These are phyloP conservation scores for Solanum hybrid DNA, from an alignment of 305 asterid species.

Conservation along the genomic window DNA sequence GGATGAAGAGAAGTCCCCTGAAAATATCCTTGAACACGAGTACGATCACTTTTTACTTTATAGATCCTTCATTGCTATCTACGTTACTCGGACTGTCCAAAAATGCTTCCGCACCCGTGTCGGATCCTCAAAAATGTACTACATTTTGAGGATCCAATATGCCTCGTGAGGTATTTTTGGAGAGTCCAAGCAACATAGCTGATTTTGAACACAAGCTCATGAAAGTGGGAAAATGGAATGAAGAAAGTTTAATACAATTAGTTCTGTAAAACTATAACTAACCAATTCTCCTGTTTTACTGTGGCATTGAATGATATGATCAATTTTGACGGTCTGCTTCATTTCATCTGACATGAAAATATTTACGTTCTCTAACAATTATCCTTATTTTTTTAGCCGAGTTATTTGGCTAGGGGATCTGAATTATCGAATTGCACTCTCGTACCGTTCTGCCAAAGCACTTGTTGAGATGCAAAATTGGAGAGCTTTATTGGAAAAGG, in stretches of 20 bases:
- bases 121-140: neutral
- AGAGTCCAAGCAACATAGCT: neutral
- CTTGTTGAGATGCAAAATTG: constrained; percentile 99
- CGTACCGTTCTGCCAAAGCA: constrained; percentile 92
- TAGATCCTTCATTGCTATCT: neutral
- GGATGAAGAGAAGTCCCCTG: constrained; percentile 83
- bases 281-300: neutral
- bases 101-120: neutral
- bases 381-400: constrained; percentile 44
- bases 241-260: neutral
- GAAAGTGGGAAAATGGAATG: neutral
- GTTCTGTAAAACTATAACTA: neutral
- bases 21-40: constrained; percentile 87
- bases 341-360: neutral
- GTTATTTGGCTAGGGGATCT: constrained; percentile 96
- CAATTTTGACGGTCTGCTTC: neutral
- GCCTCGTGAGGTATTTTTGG: neutral
- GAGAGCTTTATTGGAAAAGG: constrained; percentile 88
- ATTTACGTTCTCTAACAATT: constrained; percentile 12
- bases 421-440: constrained; percentile 90
- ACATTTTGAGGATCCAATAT: neutral
- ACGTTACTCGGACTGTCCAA: neutral
- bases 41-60: constrained; percentile 21
- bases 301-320: neutral
- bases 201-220: neutral